Conservation (phyloP, 441 rosid species). For the Jatropha multifida region DNA sequence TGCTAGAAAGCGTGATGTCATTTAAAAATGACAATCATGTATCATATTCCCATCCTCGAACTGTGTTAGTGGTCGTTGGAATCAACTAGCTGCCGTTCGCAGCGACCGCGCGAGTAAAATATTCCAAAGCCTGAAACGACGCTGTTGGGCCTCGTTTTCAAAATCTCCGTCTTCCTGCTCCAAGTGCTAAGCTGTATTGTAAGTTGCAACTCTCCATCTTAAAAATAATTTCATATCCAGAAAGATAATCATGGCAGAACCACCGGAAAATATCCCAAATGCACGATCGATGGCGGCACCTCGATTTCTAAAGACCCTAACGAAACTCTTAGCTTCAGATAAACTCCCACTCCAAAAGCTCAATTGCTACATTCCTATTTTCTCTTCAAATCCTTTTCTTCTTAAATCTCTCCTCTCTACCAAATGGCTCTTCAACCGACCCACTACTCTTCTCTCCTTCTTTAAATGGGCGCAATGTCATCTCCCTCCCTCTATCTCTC, state of each 20-base stretch:
- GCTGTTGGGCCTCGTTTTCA: too few species aligned
- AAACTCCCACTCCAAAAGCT: constrained; percentile 38
- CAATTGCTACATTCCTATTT: constrained; percentile 40
- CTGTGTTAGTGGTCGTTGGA: too few species aligned
- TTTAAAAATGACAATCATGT: too few species aligned
- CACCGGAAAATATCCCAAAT: neutral
- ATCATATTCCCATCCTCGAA: too few species aligned
- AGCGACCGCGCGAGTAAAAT: too few species aligned
- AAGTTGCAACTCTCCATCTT: too few species aligned
- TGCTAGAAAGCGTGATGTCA: too few species aligned
- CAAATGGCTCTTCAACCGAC: constrained; percentile 38
- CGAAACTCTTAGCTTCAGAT: constrained; percentile 36
- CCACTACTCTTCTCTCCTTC: constrained; percentile 54
- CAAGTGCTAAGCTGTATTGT: too few species aligned
- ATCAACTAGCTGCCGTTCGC: too few species aligned
- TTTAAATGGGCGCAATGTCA: constrained; percentile 49
- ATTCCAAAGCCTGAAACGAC: too few species aligned
- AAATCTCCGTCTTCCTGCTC: too few species aligned
- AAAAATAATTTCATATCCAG: too few species aligned
- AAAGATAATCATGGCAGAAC: constrained; percentile 5
- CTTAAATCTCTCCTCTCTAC: constrained; percentile 54
- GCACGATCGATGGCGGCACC: constrained; percentile 18
- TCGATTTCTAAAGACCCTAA: constrained; percentile 35
- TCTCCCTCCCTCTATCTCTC: constrained; percentile 31
- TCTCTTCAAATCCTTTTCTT: constrained; percentile 42